Conservation (phyloP, 257 asterid species). For the Eustoma russellianum region DNA sequence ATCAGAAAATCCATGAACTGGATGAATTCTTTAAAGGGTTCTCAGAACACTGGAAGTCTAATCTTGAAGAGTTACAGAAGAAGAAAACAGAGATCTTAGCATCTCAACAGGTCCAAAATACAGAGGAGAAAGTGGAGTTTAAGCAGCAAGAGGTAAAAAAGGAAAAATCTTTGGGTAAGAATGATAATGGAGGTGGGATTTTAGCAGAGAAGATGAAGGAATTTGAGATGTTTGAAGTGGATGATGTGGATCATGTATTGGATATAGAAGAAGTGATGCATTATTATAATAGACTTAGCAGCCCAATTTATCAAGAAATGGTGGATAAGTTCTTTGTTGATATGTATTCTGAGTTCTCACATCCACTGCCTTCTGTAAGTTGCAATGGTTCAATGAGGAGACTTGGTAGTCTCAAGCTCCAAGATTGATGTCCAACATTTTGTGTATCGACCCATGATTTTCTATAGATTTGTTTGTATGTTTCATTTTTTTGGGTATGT, state of each 20-base stretch:
- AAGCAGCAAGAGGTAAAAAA: constrained; percentile 16
- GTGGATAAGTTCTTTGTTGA: constrained; percentile 59
- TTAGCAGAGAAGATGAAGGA: constrained; percentile 54
- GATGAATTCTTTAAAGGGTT: constrained; percentile 27
- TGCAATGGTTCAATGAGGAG: constrained; percentile 51
- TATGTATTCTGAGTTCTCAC: constrained; percentile 36
- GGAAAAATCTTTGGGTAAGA: neutral
- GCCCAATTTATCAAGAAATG: constrained; percentile 54
- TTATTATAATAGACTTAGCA: constrained; percentile 52
- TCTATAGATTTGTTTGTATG: constrained; percentile 5
- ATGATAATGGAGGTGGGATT: neutral
- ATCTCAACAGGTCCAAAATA: constrained; percentile 10
- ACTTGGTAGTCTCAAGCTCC: constrained; percentile 58
- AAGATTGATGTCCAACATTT: constrained; percentile 5
- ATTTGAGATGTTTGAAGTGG: constrained; percentile 60
- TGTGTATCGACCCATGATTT: constrained; percentile 3
- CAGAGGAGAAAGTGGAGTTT: constrained; percentile 13
- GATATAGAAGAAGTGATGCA: constrained; percentile 81
- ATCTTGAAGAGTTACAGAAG: constrained; percentile 9
- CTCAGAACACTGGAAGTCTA: constrained; percentile 27
- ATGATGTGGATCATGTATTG: constrained; percentile 52
- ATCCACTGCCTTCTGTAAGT: constrained; percentile 25
- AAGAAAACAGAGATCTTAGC: constrained; percentile 8
- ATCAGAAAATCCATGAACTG: constrained; percentile 23
- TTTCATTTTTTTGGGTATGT: constrained; percentile 1